Conservation (phyloP, 208 protist species). For the Crithidia bombi region DNA sequence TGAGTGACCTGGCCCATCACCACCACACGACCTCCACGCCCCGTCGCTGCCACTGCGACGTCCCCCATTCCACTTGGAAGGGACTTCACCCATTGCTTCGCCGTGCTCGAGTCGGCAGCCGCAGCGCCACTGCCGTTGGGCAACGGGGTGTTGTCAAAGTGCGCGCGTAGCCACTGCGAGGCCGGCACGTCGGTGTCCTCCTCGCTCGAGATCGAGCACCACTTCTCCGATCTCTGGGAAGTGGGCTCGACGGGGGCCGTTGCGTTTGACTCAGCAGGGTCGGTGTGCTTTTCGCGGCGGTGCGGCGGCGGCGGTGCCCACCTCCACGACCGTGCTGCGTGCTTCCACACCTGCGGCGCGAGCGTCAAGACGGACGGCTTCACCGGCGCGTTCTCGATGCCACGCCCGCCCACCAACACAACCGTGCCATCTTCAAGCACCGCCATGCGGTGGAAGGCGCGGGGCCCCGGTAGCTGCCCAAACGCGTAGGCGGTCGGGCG, state of each 20-base stretch:
- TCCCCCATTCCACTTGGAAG: slow-evolving; percentile 38
- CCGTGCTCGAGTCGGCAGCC: slow-evolving; percentile 11
- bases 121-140: not conserved
- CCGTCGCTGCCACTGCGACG: slow-evolving; percentile 41
- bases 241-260: not conserved
- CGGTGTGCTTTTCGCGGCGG: not conserved
- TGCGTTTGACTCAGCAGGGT: not conserved
- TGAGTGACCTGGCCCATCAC: slow-evolving; percentile 44
- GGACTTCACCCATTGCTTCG: slow-evolving; percentile 15
- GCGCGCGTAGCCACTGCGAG: slow-evolving; percentile 24
- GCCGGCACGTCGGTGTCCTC: slow-evolving; percentile 13
- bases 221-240: slow-evolving; percentile 4
- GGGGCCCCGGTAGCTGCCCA: slow-evolving; percentile 57
- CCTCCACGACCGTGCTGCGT: slow-evolving; percentile 20
- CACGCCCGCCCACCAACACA: slow-evolving; percentile 62
- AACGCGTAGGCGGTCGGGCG: slow-evolving; percentile 26
- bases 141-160: slow-evolving; percentile 24
- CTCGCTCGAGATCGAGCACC: slow-evolving; percentile 18
- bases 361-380: slow-evolving; percentile 28
- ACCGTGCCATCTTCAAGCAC: slow-evolving; percentile 58
- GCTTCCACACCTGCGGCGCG: slow-evolving; percentile 19
- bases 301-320: not conserved
- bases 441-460: slow-evolving; percentile 63
- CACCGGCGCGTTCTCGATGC: slow-evolving; percentile 35
- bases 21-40: slow-evolving; percentile 34